Percentiles rank a stretch among this genome's conserved stretches.
phyloP scores from a whole-genome alignment of 768 basidiomycete species.

The Amanita brunnescens region DNA sequence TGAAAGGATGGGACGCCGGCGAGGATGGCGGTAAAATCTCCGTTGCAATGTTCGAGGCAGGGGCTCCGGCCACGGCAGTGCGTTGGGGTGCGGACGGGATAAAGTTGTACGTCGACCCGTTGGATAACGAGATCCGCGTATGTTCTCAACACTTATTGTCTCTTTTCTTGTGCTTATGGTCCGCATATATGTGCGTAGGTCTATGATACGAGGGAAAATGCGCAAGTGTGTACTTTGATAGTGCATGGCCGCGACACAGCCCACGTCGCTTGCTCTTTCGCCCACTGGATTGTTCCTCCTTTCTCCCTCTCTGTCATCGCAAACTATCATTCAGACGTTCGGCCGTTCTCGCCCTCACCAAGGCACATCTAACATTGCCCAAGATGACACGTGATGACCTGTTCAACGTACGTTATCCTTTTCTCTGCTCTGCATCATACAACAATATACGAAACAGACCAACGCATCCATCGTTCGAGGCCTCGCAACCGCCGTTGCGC shows the following conservation, averaged over 20 bases:
- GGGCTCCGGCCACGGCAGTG: slow-evolving; percentile 87
- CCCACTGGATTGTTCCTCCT: slow-evolving; percentile 84
- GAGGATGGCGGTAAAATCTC: slow-evolving; percentile 65
- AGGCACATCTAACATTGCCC: slow-evolving; percentile 47
- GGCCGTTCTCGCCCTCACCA: slow-evolving; percentile 86
- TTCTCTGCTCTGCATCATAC: neutral
- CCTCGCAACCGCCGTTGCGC: slow-evolving; percentile 82
- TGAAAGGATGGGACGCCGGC: slow-evolving; percentile 86
- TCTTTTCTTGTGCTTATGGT: slow-evolving; percentile 8
- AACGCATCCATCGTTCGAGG: slow-evolving; percentile 97
- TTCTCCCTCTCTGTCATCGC: slow-evolving; percentile 85
- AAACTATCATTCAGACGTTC: slow-evolving; percentile 86
- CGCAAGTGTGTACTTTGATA: slow-evolving; percentile 67
- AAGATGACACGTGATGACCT: slow-evolving; percentile 97
- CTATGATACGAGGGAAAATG: slow-evolving; percentile 82
- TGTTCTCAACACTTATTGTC: slow-evolving; percentile 19
- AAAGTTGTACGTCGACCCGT: slow-evolving; percentile 80
- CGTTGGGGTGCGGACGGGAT: slow-evolving; percentile 90
- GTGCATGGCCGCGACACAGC: slow-evolving; percentile 93
- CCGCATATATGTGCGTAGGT: slow-evolving; percentile 38
- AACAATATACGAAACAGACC: slow-evolving; percentile 42
- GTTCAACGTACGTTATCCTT: too few species aligned
- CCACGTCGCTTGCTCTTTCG: slow-evolving; percentile 86
- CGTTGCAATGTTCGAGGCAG: slow-evolving; percentile 74
- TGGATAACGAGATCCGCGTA: slow-evolving; percentile 97